Conservation (phyloP, 2,329 filamentous ascomycete genomes). For the Neodidymelliopsis sp. region DNA sequence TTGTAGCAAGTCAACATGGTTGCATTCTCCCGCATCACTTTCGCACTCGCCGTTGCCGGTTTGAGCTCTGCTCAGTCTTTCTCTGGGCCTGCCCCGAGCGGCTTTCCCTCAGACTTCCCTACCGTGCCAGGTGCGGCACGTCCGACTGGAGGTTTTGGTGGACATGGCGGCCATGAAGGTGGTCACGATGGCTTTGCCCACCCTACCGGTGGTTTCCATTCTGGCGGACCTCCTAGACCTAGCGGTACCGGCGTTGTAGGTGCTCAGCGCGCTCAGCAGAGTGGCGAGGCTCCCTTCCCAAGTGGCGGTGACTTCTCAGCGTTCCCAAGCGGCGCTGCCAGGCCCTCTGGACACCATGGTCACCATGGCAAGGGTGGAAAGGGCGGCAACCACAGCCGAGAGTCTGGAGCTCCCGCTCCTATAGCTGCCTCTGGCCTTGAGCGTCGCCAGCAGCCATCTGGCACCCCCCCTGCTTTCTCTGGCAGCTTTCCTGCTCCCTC, state of each 20-base stretch:
- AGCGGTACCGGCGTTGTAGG: neutral
- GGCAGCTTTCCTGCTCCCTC: slow-evolving; percentile 8
- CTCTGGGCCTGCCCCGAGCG: neutral
- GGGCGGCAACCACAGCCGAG: neutral
- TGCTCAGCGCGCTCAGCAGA: slow-evolving; percentile 4
- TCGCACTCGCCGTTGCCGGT: slow-evolving; percentile 12
- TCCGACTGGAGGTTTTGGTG: slow-evolving; percentile 7
- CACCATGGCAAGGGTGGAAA: slow-evolving; percentile 9
- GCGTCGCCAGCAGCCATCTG: slow-evolving; percentile 1
- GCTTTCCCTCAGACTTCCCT: neutral
- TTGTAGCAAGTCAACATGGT: slow-evolving; percentile 14
- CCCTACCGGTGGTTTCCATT: slow-evolving; percentile 8
- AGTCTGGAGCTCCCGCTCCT: neutral
- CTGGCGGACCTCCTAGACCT: neutral
- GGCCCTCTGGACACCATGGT: slow-evolving; percentile 4
- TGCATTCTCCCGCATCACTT: slow-evolving; percentile 15
- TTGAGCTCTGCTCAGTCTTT: slow-evolving; percentile 14
- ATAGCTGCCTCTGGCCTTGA: slow-evolving; percentile 5
- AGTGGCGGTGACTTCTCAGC: slow-evolving; percentile 2
- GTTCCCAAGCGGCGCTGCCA: slow-evolving; percentile 11
- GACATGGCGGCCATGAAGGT: slow-evolving; percentile 3
- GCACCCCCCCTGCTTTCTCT: neutral
- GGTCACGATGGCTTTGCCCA: slow-evolving; percentile 6
- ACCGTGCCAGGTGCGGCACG: slow-evolving; percentile 4
- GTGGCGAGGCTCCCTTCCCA: slow-evolving; percentile 6